Conservation (phyloP, 495 filamentous ascomycete genomes). For the Glarea lozoyensis region DNA sequence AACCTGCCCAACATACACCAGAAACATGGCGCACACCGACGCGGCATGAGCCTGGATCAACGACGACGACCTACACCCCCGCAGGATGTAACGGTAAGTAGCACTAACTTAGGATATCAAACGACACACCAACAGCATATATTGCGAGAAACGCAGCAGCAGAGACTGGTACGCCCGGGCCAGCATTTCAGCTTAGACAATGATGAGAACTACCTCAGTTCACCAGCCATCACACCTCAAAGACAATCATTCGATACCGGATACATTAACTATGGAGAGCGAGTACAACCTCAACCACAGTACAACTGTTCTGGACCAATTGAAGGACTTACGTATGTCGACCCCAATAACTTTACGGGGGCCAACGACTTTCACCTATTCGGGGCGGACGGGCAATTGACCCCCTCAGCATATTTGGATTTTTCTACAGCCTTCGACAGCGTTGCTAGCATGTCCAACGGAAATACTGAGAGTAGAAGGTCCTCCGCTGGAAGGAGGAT, state of each 20-base stretch:
- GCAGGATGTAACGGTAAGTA: constrained; percentile 51
- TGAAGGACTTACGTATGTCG: constrained; percentile 32
- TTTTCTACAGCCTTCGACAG: constrained; percentile 17
- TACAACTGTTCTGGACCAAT: constrained; percentile 31
- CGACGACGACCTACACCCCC: constrained; percentile 42
- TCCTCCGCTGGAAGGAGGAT: constrained; percentile 32
- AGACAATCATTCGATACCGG: constrained; percentile 33
- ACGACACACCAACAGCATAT: constrained; percentile 71
- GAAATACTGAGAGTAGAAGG: constrained; percentile 20
- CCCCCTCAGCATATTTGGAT: constrained; percentile 19
- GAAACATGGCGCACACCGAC: constrained; percentile 53
- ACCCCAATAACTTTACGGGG: constrained; percentile 27
- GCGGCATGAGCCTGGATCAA: constrained; percentile 74
- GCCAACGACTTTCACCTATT: constrained; percentile 20
- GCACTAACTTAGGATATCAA: constrained; percentile 60
- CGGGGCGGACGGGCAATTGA: constrained; percentile 10
- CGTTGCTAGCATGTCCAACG: constrained; percentile 1
- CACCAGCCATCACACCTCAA: constrained; percentile 37
- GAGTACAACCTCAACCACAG: constrained; percentile 8
- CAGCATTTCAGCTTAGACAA: constrained; percentile 22
- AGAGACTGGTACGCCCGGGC: constrained; percentile 55
- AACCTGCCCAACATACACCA: constrained; percentile 49
- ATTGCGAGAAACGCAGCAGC: constrained; percentile 30
- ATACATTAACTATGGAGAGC: constrained; percentile 25
- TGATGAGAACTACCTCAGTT: constrained; percentile 34